A percentile compares a stretch with the other conserved stretches of the same genome.
Evolutionary conservation across 2,329 filamentous ascomycete genomes (phyloP).

Genomic region (Hymenoscyphus infarciens): DNA sequence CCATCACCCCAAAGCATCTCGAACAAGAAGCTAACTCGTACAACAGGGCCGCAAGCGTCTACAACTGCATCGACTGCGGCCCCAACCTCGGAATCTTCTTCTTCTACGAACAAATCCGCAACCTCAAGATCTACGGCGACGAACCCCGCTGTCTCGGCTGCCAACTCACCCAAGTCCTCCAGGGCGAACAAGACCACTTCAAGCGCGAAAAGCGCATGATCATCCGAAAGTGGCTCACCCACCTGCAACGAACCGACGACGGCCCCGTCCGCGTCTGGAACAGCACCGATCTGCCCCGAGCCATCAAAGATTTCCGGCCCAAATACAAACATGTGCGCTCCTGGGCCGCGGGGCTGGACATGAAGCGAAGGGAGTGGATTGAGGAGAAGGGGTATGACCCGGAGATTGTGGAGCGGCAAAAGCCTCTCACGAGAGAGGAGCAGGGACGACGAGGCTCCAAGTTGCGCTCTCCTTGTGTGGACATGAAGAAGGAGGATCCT

Average conservation of each 20-base stretch:
- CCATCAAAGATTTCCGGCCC: background rate
- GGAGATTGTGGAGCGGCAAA: slow-evolving; percentile 9
- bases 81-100: slow-evolving; percentile 25
- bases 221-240: slow-evolving; percentile 22
- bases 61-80: slow-evolving; percentile 17
- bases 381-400: background rate
- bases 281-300: background rate
- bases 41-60: background rate
- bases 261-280: background rate
- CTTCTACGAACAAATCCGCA: slow-evolving; percentile 10
- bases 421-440: background rate
- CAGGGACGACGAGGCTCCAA: background rate
- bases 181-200: slow-evolving; percentile 28
- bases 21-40: background rate
- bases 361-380: background rate
- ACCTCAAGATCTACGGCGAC: background rate
- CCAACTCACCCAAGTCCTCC: slow-evolving; percentile 15
- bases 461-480: slow-evolving; percentile 7
- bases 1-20: no score
- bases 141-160: slow-evolving; percentile 20
- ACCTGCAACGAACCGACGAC: background rate
- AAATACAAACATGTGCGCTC: background rate
- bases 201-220: slow-evolving; percentile 25
- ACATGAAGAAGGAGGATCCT: slow-evolving; percentile 4
- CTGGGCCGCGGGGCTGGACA: background rate